A percentile compares a stretch with the other conserved stretches of the same genome.
Evolutionary conservation across 106 monocot genomes (phyloP).

Genomic region (Iris macrosiphon): DNA sequence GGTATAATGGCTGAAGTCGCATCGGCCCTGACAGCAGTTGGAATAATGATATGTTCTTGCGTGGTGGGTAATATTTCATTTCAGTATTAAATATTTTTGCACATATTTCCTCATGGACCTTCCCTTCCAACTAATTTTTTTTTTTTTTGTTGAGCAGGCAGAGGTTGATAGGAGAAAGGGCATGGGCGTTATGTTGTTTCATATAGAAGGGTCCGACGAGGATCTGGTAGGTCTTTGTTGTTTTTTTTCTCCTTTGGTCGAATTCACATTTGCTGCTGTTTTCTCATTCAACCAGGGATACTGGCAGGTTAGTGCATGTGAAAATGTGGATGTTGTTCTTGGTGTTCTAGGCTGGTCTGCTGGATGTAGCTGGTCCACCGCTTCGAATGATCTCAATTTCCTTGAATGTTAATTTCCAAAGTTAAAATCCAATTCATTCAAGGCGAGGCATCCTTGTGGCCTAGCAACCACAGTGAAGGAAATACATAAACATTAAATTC

Average conservation of each 20-base stretch:
- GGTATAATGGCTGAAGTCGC: constrained; percentile 94
- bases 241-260: no score
- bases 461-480: no score
- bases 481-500: constrained; percentile 10
- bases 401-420: constrained; percentile 40
- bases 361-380: constrained; percentile 76
- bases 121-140: not conserved
- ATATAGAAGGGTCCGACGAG: constrained; percentile 52
- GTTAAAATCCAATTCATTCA: no score
- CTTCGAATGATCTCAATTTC: constrained; percentile 20
- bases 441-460: no score
- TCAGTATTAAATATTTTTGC: not conserved
- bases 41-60: constrained; percentile 78
- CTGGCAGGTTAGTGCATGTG: constrained; percentile 51
- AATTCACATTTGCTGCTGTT: no score
- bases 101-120: not conserved
- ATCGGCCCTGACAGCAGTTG: constrained; percentile 68
- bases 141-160: constrained; percentile 31
- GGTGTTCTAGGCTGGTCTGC: constrained; percentile 83
- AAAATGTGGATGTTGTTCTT: constrained; percentile 49
- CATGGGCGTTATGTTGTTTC: constrained; percentile 81
- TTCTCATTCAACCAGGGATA: not conserved
- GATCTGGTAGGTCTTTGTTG: constrained; percentile 49
- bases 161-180: constrained; percentile 75
- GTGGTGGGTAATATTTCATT: constrained; percentile 48